Evolutionary conservation across 2,329 filamentous ascomycete species (phyloP).

Genomic region (Trichophyton benhamiae): DNA sequence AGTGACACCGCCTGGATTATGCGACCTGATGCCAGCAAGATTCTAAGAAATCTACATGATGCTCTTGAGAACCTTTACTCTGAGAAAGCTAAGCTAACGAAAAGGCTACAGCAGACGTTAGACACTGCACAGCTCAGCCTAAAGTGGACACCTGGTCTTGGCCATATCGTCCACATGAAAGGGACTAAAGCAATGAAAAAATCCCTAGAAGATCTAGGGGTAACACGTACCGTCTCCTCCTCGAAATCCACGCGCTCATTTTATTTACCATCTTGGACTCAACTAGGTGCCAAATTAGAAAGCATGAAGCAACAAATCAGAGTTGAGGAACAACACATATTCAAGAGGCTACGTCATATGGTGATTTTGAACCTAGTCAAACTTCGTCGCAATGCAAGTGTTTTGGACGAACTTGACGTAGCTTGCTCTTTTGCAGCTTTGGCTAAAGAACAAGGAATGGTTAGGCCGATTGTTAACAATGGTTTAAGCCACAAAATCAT

Average conservation of each 20-base stretch:
- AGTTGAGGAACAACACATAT: slow-evolving; percentile 70
- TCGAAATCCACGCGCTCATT: slow-evolving; percentile 78
- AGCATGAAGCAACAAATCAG: slow-evolving; percentile 65
- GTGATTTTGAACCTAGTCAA: slow-evolving; percentile 75
- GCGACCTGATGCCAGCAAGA: slow-evolving; percentile 52
- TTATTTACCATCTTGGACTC: slow-evolving; percentile 71
- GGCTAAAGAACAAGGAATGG: slow-evolving; percentile 59
- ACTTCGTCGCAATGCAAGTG: slow-evolving; percentile 75
- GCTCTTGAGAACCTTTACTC: slow-evolving; percentile 48
- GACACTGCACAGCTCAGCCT: slow-evolving; percentile 56
- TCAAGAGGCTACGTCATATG: slow-evolving; percentile 57
- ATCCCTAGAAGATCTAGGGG: slow-evolving; percentile 31
- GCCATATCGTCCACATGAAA: slow-evolving; percentile 83
- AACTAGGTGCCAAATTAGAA: slow-evolving; percentile 67
- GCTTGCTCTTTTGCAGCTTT: slow-evolving; percentile 72
- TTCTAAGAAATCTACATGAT: slow-evolving; percentile 54
- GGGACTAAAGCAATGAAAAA: slow-evolving; percentile 53
- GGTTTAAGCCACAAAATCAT: slow-evolving; percentile 60
- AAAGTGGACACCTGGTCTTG: slow-evolving; percentile 74
- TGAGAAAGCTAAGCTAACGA: slow-evolving; percentile 50
- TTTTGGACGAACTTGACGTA: slow-evolving; percentile 88
- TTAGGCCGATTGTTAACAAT: slow-evolving; percentile 59
- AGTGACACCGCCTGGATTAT: slow-evolving; percentile 50
- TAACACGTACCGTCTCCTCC: slow-evolving; percentile 53
- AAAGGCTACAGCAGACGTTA: slow-evolving; percentile 50